A percentile compares a stretch with the other conserved stretches of the same genome.
These are phyloP conservation scores for Ophiostoma quercus DNA, from an alignment of 2,329 filamentous ascomycete species.

Conservation along the genomic window DNA sequence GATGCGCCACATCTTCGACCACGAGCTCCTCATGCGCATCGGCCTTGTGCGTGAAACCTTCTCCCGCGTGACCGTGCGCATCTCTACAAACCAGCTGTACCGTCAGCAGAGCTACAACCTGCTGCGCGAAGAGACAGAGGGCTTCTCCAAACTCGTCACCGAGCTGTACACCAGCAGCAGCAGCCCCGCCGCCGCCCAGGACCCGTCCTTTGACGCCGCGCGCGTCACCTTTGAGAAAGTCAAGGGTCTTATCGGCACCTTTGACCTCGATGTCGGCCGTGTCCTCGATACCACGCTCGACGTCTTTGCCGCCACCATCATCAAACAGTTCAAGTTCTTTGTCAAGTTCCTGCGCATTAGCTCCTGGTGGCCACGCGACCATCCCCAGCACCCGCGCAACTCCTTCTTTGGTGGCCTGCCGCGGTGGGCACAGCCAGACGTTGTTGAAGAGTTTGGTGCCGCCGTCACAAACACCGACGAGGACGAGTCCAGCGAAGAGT, in stretches of 20 bases:
- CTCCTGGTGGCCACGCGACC: conserved; percentile 89
- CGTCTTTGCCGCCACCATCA: conserved; percentile 86
- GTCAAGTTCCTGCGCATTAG: conserved; percentile 86
- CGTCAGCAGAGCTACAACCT: conserved; percentile 96
- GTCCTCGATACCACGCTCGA: conserved; percentile 92
- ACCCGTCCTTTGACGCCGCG: conserved; percentile 63
- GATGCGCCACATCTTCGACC: conserved; percentile 80
- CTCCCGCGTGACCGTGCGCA: conserved; percentile 72
- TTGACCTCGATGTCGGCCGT: conserved; percentile 91
- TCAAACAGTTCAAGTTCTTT: conserved; percentile 91
- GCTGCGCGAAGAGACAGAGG: conserved; percentile 89
- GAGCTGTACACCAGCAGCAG: conserved; percentile 85
- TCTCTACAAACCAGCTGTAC: conserved; percentile 89
- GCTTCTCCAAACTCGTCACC: conserved; percentile 92
- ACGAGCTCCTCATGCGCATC: conserved; percentile 65
- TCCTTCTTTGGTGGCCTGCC: conserved; percentile 65
- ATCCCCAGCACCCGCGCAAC: conserved; percentile 36
- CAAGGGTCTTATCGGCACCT: conserved; percentile 91
- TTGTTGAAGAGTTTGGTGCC: conserved; percentile 47
- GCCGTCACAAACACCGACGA: conserved; percentile 58
- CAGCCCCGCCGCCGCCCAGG: conserved; percentile 59
- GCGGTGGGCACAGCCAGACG: conserved; percentile 74
- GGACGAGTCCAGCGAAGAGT: conserved; percentile 67
- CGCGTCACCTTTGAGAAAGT: conserved; percentile 85
- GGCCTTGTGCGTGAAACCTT: conserved; percentile 84